Conservation (phyloP, 2,329 filamentous ascomycete species). For the Ophiostoma angusticollis region DNA sequence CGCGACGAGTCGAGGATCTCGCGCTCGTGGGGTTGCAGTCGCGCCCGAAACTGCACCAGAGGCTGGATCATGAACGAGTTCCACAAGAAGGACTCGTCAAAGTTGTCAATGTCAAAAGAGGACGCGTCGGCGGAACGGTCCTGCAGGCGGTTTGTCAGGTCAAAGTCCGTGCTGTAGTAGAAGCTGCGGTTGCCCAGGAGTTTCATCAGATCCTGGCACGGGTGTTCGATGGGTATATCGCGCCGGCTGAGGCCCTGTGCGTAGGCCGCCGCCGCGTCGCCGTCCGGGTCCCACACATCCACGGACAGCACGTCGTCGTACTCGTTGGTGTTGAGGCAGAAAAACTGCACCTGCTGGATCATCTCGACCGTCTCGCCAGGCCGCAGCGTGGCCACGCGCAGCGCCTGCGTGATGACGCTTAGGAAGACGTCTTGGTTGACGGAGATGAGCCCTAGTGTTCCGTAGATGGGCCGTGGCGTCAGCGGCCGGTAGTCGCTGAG, state of each 20-base stretch:
- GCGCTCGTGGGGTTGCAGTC: slow-evolving; percentile 62
- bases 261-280: slow-evolving; percentile 35
- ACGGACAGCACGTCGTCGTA: slow-evolving; percentile 64
- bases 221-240: slow-evolving; percentile 68
- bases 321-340: slow-evolving; percentile 75
- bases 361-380: slow-evolving; percentile 82
- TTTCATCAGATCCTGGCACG: slow-evolving; percentile 82
- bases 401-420: slow-evolving; percentile 71
- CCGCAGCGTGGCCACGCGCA: slow-evolving; percentile 66
- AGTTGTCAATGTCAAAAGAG: slow-evolving; percentile 79
- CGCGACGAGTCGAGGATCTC: slow-evolving; percentile 71
- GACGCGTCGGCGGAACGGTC: slow-evolving; percentile 66
- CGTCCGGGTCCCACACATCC: slow-evolving; percentile 39
- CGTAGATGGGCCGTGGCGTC: slow-evolving; percentile 61
- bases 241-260: slow-evolving; percentile 45
- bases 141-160: slow-evolving; percentile 85
- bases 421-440: slow-evolving; percentile 78
- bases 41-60: slow-evolving; percentile 75
- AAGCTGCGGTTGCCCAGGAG: slow-evolving; percentile 87
- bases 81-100: slow-evolving; percentile 90
- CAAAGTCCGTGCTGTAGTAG: slow-evolving; percentile 98
- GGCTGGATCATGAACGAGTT: slow-evolving; percentile 98
- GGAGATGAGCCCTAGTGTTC: slow-evolving; percentile 78
- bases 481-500: slow-evolving; percentile 66
- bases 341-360: slow-evolving; percentile 80